Base-by-base conservation (phyloP, 257 asterid species). In the Solanum pimpinellifolium region DNA sequence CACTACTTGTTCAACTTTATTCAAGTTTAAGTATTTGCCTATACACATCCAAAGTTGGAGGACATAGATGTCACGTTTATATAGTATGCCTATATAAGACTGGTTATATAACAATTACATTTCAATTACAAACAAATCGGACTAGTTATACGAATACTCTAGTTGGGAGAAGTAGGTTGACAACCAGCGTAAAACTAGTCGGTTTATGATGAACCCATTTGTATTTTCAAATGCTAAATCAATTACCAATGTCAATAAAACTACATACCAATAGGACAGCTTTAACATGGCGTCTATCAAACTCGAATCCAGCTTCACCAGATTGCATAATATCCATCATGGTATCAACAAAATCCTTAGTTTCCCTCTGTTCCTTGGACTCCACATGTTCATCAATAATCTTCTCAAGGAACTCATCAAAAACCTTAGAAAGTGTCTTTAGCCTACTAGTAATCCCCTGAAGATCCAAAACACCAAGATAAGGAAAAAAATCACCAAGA, bases 401-500 rank as follows among this genome's bases (percentile, higher is more conserved):
- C 56, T 52, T 85, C 85, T 87, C 91, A 2, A 89, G 56, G 25
- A 89, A 88, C 2, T 46, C 31, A 68, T 59, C 33, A 31, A 31
- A 31, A 31, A 31, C 33, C 33, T 82, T 86, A 5, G 59, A 13
- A 6, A 89, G 47, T 11, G 44, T 65, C 84, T 87, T 89, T 14
- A 86, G 29, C 14, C 86, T 69, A 21, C 84, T 4, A 23, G 86
- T 87, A 14, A 87, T 18, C 12, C 91, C 91, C 11, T 90, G 89
- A 37, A 86, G 72, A 18, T 90, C 91, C 72, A 90, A 86, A 14
- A 72, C 44, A 37, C 85, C 83, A 25, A 89, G 87, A 35, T n/a
- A 70, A 42, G 90, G 91, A 42, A 31, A 31, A 31, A 59, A 90
- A 9, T 89, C 91, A 27, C 89, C 89, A 37, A 89, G 73, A 47